phyloP scores from a whole-genome alignment of 495 filamentous ascomycete species.

The Podospora pseudocomata region DNA sequence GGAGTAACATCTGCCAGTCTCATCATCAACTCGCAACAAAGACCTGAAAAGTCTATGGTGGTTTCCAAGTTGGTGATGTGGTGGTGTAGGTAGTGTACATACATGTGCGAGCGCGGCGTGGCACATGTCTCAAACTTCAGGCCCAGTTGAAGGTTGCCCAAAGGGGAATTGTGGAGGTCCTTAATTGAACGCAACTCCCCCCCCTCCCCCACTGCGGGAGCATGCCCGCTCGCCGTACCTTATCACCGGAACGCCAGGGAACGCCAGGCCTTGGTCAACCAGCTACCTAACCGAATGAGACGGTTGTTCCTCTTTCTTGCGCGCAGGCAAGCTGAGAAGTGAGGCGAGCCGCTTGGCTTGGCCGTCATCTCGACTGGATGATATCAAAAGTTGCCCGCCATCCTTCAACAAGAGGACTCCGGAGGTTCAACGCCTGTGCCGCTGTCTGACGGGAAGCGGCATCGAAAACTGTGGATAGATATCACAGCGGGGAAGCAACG shows the following conservation, averaged over 20 bases:
- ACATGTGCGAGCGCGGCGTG: neutral
- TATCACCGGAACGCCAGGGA: slow-evolving; percentile 2
- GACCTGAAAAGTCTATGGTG: neutral
- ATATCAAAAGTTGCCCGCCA: neutral
- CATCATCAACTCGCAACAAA: neutral
- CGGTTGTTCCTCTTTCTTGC: slow-evolving; percentile 1
- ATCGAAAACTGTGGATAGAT: neutral
- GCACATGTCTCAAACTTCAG: neutral
- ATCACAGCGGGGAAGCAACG: slow-evolving; percentile 5
- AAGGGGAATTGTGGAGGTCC: slow-evolving; percentile 3
- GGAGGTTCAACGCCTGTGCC: neutral
- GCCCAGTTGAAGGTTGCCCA: slow-evolving; percentile 1
- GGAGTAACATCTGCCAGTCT: neutral
- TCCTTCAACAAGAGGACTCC: neutral
- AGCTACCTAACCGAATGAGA: slow-evolving; percentile 5
- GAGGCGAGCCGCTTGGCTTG: slow-evolving; percentile 4
- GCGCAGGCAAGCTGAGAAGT: slow-evolving; percentile 7
- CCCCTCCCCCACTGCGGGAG: neutral
- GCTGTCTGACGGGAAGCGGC: slow-evolving; percentile 1
- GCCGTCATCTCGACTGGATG: neutral
- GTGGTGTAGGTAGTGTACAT: neutral
- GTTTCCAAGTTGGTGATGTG: neutral
- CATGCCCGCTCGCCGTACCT: slow-evolving; percentile 3
- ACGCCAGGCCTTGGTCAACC: slow-evolving; percentile 2
- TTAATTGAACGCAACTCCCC: slow-evolving; percentile 3